Base-by-base conservation (phyloP, 2,329 filamentous ascomycete species). In the Phaeosphaeria sp. region DNA sequence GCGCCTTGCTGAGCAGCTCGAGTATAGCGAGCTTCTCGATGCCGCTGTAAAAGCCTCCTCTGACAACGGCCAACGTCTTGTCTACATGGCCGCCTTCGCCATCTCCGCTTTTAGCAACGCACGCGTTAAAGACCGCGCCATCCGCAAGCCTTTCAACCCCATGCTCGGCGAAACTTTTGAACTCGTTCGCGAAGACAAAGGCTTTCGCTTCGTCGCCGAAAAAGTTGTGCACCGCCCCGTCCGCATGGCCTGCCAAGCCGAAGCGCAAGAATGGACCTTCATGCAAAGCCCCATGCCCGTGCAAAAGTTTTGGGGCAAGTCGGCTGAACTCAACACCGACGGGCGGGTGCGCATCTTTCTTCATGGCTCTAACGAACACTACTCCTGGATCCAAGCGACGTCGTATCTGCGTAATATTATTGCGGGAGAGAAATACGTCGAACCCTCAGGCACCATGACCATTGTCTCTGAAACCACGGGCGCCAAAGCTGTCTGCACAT, bases 291-390 rank as follows among this genome's bases (percentile, higher is more conserved):
- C 95, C 0, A 89, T 90, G 55, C 95, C 95, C 0, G 90, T 90
- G 21, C 94, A 99, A 74, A 98, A 98, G 74, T 99, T 99, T 81
- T 98, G 95, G 95, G 95, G 95, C 55, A 98, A 98, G 81, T 94
- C 90, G 54, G 92, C 92, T 2, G 95, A 99, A 77, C 87, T 99
- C 61, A 95, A 91, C 59, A 98, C 93, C 0, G 94, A 97, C 54
- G 95, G 95, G 2, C 90, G 92, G 23, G 89, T 92, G 3, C 87
- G 93, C 49, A 83, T 97, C 41, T 87, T 89, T 41, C 81, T 99
- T 25, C 89, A 95, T 72, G 84, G 85, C 7, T 85, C 82, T 1
- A 90, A 92, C 54, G 94, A 98, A 74, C 85, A 88, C 59, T 99
- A 94, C 80, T 93, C 89, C 67, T 99, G 93, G 92, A 90, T 86